These are phyloP conservation scores for Thoreauomyces humboldtii DNA, from an alignment of 192 early-diverging fungal species.

Conservation along the genomic window DNA sequence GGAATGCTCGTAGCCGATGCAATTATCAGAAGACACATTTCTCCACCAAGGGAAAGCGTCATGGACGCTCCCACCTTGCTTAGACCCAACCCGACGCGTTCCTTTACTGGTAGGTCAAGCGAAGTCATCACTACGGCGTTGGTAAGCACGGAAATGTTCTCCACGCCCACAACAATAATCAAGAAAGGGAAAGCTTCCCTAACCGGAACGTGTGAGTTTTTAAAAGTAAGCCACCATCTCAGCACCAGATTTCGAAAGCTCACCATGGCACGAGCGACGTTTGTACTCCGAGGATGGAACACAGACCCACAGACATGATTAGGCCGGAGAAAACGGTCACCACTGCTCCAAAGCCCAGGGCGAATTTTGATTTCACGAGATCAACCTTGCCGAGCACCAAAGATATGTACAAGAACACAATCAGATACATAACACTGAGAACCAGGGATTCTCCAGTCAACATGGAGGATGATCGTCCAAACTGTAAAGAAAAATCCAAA, in stretches of 20 bases:
- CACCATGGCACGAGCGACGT: slow-evolving; percentile 66
- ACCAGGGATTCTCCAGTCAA: slow-evolving; percentile 36
- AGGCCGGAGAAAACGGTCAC: slow-evolving; percentile 63
- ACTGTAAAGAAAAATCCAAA: neutral
- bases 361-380: slow-evolving; percentile 75
- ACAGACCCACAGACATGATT: slow-evolving; percentile 65
- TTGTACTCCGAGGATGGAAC: slow-evolving; percentile 55
- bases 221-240: neutral
- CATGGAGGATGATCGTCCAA: neutral
- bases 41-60: slow-evolving; percentile 50
- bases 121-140: slow-evolving; percentile 69
- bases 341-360: slow-evolving; percentile 65
- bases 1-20: slow-evolving; percentile 57
- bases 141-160: slow-evolving; percentile 73
- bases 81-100: slow-evolving; percentile 67
- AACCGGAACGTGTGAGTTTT: neutral
- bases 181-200: slow-evolving; percentile 72
- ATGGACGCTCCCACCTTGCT: slow-evolving; percentile 69
- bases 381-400: slow-evolving; percentile 61
- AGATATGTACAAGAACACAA: slow-evolving; percentile 70
- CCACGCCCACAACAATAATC: slow-evolving; percentile 69
- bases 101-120: slow-evolving; percentile 68
- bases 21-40: slow-evolving; percentile 56
- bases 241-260: neutral
- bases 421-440: slow-evolving; percentile 54